Conservation (phyloP, 805 yeast species). For the Scheffersomyces stipitis region DNA sequence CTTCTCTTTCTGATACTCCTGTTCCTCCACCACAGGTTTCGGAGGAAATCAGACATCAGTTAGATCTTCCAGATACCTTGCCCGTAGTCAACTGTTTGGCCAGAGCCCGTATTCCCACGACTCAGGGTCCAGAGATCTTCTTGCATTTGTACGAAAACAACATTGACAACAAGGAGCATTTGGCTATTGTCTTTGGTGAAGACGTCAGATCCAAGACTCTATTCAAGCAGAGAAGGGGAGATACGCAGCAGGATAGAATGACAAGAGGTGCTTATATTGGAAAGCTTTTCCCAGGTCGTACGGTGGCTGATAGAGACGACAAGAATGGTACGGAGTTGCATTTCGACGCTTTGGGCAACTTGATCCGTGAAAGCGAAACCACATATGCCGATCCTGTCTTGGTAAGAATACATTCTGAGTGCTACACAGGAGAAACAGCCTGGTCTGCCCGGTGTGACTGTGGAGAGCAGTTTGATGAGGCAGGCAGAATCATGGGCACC, state of each 20-base stretch:
- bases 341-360: conserved; percentile 35
- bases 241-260: conserved; percentile 91
- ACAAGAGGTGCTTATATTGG: conserved; percentile 98
- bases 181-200: conserved; percentile 96
- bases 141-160: conserved; percentile 86
- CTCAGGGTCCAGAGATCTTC: conserved; percentile 91
- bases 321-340: conserved; percentile 20
- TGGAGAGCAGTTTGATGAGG: conserved; percentile 98
- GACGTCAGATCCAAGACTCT: conserved; percentile 77
- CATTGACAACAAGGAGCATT: conserved; percentile 87
- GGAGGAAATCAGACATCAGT: conserved; percentile 26
- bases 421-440: conserved; percentile 98
- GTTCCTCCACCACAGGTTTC: conserved; percentile 8
- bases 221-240: conserved; percentile 60
- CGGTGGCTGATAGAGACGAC: conserved; percentile 60
- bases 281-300: conserved; percentile 82
- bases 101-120: conserved; percentile 95
- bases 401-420: conserved; percentile 92
- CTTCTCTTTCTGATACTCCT: neutral
- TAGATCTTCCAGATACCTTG: conserved; percentile 51
- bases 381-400: conserved; percentile 49
- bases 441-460: conserved; percentile 99
- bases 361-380: conserved; percentile 21
- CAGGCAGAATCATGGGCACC: conserved; percentile 88
- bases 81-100: conserved; percentile 88